Conservation (phyloP, 331 rosid genomes). For the Spiraea crenata region DNA sequence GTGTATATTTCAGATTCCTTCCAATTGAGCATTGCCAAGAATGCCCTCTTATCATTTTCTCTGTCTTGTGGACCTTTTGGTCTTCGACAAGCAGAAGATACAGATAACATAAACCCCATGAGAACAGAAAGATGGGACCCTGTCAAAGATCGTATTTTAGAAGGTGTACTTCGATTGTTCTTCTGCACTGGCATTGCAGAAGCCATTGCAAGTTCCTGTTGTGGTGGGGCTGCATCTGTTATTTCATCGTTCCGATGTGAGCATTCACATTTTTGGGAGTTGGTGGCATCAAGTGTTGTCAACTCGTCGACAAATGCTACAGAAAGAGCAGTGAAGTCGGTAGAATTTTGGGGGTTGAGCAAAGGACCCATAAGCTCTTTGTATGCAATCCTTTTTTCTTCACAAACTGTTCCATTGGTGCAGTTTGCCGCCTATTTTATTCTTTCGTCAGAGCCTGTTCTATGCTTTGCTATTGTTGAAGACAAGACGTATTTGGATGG, state of each 20-base stretch:
- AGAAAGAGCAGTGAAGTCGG: slow-evolving; percentile 89
- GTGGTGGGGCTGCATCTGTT: slow-evolving; percentile 66
- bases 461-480: slow-evolving; percentile 58
- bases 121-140: slow-evolving; percentile 57
- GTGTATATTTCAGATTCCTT: slow-evolving; percentile 55
- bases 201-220: slow-evolving; percentile 62
- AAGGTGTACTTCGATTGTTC: slow-evolving; percentile 77
- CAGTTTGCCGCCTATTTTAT: slow-evolving; percentile 77
- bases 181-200: slow-evolving; percentile 92
- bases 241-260: slow-evolving; percentile 60
- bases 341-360: slow-evolving; percentile 92
- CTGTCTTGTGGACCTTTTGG: slow-evolving; percentile 55
- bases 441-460: slow-evolving; percentile 75
- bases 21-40: slow-evolving; percentile 60
- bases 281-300: slow-evolving; percentile 64
- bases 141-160: slow-evolving; percentile 69
- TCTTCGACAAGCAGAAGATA: slow-evolving; percentile 46
- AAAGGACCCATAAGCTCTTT: slow-evolving; percentile 82
- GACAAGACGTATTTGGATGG: slow-evolving; percentile 47
- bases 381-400: slow-evolving; percentile 81
- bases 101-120: slow-evolving; percentile 32
- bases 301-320: slow-evolving; percentile 72
- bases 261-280: slow-evolving; percentile 74
- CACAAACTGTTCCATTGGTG: slow-evolving; percentile 64
- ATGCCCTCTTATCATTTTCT: slow-evolving; percentile 79